These are phyloP conservation scores for Umbelopsis sp. DNA, from an alignment of 192 early-diverging fungal genomes.

Conservation along the genomic window DNA sequence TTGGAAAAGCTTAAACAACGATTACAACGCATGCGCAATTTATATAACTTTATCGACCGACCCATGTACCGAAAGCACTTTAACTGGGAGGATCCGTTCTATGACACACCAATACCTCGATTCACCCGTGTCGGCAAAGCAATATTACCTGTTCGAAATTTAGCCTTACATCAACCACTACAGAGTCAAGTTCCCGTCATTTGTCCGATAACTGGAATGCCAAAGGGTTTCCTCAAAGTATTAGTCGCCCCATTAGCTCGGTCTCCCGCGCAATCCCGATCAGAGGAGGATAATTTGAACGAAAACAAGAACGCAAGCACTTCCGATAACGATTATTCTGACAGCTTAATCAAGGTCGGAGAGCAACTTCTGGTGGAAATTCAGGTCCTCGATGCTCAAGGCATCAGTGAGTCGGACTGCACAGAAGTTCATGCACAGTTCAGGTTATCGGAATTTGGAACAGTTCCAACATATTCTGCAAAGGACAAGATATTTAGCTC, in stretches of 20 bases:
- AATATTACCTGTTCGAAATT: conserved; percentile 42
- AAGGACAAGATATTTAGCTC: conserved; percentile 61
- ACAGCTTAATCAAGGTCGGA: conserved; percentile 34
- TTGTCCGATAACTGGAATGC: conserved; percentile 45
- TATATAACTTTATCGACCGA: conserved; percentile 59
- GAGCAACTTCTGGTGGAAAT: conserved; percentile 63
- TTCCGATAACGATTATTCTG: not conserved
- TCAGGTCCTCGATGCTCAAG: conserved; percentile 51
- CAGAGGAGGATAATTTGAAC: not conserved
- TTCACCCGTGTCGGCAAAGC: conserved; percentile 59
- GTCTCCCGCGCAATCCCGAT: not conserved
- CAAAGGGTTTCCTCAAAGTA: conserved; percentile 42
- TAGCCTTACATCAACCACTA: conserved; percentile 43
- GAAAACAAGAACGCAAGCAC: not conserved
- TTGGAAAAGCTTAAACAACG: conserved; percentile 54
- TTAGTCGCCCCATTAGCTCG: conserved; percentile 42
- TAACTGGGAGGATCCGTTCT: conserved; percentile 61
- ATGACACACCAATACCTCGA: conserved; percentile 53
- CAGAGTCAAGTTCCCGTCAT: conserved; percentile 48
- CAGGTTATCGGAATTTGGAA: conserved; percentile 60
- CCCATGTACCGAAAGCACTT: conserved; percentile 59
- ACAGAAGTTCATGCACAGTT: conserved; percentile 76
- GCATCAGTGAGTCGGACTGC: conserved; percentile 56
- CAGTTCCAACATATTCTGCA: conserved; percentile 31
- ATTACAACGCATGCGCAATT: conserved; percentile 70